Conservation (phyloP, 1,284 basidiomycete genomes). For the Trichosporon sp. region DNA sequence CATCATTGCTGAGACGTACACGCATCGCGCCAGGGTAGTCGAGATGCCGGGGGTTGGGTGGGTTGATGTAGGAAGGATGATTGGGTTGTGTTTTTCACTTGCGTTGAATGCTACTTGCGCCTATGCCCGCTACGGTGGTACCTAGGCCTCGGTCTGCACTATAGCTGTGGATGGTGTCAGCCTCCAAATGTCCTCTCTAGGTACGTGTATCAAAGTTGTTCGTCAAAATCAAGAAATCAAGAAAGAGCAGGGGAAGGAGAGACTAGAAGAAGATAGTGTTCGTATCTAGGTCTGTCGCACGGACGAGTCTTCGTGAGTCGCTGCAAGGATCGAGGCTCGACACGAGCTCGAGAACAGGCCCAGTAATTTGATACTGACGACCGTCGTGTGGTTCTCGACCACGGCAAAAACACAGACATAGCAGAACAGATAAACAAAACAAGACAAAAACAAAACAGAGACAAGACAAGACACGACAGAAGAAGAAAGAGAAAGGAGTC, state of each 20-base stretch:
- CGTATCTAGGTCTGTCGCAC: not conserved
- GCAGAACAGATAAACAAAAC: too few species aligned
- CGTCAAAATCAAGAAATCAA: not conserved
- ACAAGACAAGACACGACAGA: too few species aligned
- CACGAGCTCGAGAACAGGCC: too few species aligned
- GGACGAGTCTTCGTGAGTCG: too few species aligned
- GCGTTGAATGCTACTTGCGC: not conserved
- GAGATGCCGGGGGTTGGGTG: not conserved
- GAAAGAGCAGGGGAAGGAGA: not conserved
- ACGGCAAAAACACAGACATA: too few species aligned
- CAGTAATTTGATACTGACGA: not conserved
- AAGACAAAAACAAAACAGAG: too few species aligned
- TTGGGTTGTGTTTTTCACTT: not conserved
- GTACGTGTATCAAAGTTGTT: not conserved
- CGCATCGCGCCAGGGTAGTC: not conserved
- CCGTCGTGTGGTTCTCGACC: too few species aligned
- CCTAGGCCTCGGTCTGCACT: constrained; percentile 40
- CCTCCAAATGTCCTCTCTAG: constrained; percentile 7
- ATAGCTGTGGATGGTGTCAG: constrained; percentile 23
- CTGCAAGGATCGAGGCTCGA: too few species aligned
- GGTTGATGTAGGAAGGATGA: not conserved
- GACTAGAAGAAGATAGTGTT: not conserved
- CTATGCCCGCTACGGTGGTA: not conserved
- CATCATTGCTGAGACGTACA: not conserved
- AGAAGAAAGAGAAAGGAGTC: not conserved